These are phyloP conservation scores for Sedum album DNA, from an alignment of 164 flowering plant genomes.

Conservation along the genomic window DNA sequence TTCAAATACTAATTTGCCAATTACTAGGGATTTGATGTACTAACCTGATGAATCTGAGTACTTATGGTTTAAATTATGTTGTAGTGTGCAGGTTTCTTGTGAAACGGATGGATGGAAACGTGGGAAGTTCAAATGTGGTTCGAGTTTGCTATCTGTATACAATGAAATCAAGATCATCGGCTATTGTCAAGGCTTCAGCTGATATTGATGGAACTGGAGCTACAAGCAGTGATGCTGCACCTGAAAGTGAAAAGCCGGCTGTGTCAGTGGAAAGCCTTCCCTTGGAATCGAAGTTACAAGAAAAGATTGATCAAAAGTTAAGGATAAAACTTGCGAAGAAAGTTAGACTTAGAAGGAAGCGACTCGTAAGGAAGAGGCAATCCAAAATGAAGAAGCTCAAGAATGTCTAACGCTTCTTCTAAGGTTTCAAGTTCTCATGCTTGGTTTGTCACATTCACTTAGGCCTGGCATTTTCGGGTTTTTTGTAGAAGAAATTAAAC, in stretches of 20 bases:
- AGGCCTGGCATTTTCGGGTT: too few species aligned
- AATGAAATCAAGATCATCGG: slow-evolving; percentile 11
- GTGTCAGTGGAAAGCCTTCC: slow-evolving; percentile 63
- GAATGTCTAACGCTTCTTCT: slow-evolving; percentile 45
- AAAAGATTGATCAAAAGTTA: slow-evolving; percentile 48
- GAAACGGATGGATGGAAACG: background rate
- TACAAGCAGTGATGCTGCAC: slow-evolving; percentile 16
- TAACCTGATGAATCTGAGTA: too few species aligned
- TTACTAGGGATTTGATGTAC: too few species aligned
- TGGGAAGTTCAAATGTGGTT: background rate
- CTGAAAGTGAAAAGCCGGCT: slow-evolving; percentile 26
- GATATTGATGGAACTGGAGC: slow-evolving; percentile 27
- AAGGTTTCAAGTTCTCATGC: slow-evolving; percentile 16
- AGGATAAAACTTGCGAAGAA: slow-evolving; percentile 88
- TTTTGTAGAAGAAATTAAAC: too few species aligned
- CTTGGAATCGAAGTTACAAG: slow-evolving; percentile 67
- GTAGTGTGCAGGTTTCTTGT: background rate
- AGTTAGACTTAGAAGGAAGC: slow-evolving; percentile 67
- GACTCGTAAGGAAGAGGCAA: slow-evolving; percentile 65
- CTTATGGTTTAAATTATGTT: background rate
- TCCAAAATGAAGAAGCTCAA: slow-evolving; percentile 83
- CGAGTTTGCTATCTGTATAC: background rate
- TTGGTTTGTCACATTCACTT: background rate
- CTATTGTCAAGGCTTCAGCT: slow-evolving; percentile 34
- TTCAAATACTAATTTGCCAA: background rate